Conservation (phyloP, 208 protist species). For the Leishmania arabica region DNA sequence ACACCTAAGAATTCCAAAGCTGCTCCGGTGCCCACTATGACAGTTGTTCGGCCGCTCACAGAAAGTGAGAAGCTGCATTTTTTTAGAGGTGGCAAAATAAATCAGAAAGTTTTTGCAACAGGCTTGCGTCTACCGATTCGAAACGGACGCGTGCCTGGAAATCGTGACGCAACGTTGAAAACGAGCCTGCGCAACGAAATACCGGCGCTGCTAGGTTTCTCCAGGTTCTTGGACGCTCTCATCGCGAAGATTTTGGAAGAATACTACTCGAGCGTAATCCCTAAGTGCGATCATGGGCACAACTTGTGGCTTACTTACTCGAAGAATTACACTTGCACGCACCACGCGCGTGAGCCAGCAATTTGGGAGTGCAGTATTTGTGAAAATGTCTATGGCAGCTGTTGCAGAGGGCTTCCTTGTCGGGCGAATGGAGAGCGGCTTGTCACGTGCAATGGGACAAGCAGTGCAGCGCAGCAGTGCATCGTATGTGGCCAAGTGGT, state of each 20-base stretch:
- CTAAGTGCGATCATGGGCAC: slow-evolving; percentile 68
- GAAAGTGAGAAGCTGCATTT: slow-evolving; percentile 36
- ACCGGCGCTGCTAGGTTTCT: slow-evolving; percentile 53
- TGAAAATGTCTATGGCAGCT: slow-evolving; percentile 73
- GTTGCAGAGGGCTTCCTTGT: slow-evolving; percentile 61
- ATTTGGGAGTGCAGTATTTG: slow-evolving; percentile 86
- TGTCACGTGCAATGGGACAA: neutral
- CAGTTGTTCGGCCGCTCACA: slow-evolving; percentile 14
- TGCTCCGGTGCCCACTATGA: neutral
- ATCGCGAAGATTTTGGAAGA: slow-evolving; percentile 41
- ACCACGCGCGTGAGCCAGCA: slow-evolving; percentile 52
- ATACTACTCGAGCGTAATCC: slow-evolving; percentile 65
- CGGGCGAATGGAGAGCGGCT: slow-evolving; percentile 29
- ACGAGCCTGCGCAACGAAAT: slow-evolving; percentile 62
- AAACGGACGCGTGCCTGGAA: slow-evolving; percentile 39
- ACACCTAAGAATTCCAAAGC: neutral
- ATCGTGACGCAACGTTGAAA: slow-evolving; percentile 26
- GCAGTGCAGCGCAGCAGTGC: slow-evolving; percentile 14
- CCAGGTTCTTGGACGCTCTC: slow-evolving; percentile 49
- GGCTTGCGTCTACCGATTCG: slow-evolving; percentile 43
- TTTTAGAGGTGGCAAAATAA: slow-evolving; percentile 41
- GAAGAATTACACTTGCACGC: slow-evolving; percentile 49
- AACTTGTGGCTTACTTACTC: slow-evolving; percentile 66
- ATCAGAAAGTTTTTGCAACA: slow-evolving; percentile 7
- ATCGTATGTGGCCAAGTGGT: slow-evolving; percentile 49